These are phyloP conservation scores for Septoria linicola DNA, from an alignment of 2,329 filamentous ascomycete species.

Conservation along the genomic window DNA sequence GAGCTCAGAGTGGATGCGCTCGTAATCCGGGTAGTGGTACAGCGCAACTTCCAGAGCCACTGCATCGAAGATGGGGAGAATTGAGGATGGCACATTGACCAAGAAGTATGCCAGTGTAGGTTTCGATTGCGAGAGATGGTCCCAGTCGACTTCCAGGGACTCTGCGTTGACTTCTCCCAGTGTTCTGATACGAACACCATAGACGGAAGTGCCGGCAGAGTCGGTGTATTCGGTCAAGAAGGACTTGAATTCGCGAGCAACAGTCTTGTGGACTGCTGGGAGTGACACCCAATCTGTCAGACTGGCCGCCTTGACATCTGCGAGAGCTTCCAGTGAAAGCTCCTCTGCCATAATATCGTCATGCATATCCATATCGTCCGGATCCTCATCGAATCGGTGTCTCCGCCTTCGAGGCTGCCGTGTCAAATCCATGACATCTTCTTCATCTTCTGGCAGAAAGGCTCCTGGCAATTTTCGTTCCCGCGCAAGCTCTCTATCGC, in stretches of 20 bases:
- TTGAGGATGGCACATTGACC: constrained; percentile 91
- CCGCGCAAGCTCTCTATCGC: constrained; percentile 70
- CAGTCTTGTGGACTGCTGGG: constrained; percentile 84
- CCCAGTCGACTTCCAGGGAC: constrained; percentile 92
- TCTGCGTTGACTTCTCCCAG: constrained; percentile 98
- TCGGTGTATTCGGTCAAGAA: constrained; percentile 97
- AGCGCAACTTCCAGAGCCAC: constrained; percentile 96
- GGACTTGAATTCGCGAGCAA: constrained; percentile 94
- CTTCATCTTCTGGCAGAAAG: constrained; percentile 74
- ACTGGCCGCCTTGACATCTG: constrained; percentile 89
- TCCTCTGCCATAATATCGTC: constrained; percentile 95
- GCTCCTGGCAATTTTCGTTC: constrained; percentile 67
- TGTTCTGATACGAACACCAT: constrained; percentile 88
- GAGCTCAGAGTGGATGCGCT: constrained; percentile 95
- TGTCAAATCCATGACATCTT: constrained; percentile 82
- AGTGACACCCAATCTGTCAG: constrained; percentile 94
- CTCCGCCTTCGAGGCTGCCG: constrained; percentile 80
- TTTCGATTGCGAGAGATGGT: constrained; percentile 85
- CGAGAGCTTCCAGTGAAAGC: constrained; percentile 83
- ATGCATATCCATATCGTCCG: constrained; percentile 83
- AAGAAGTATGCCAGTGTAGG: constrained; percentile 94
- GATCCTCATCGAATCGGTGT: constrained; percentile 90
- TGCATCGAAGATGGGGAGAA: constrained; percentile 93
- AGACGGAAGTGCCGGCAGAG: constrained; percentile 83
- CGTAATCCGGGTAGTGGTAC: constrained; percentile 95